Percentiles rank a stretch among this genome's conserved stretches.
These are phyloP conservation scores for Geotrichum klebahnii DNA, from an alignment of 1,139 yeast species.

Conservation along the genomic window DNA sequence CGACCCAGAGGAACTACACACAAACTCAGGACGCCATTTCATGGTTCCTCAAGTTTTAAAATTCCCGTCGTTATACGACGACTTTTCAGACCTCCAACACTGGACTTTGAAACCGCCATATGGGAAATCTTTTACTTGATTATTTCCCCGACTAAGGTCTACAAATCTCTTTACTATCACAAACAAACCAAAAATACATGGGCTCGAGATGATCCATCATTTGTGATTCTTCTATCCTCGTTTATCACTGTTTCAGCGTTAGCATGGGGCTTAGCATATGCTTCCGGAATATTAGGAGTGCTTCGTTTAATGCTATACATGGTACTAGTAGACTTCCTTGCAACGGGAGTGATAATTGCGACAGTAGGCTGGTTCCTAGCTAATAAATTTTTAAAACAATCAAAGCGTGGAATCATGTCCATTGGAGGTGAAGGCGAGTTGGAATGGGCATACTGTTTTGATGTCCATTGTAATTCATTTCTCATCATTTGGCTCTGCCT, in stretches of 20 bases:
- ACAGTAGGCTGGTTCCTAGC: conserved; percentile 70
- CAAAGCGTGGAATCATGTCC: conserved; percentile 30
- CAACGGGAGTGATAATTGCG: conserved; percentile 66
- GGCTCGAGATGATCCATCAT: conserved; percentile 90
- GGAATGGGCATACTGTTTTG: conserved; percentile 94
- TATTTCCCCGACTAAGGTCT: conserved; percentile 73
- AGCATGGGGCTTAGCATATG: conserved; percentile 86
- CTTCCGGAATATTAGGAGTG: conserved; percentile 58
- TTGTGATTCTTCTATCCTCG: conserved; percentile 63
- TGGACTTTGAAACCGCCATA: conserved; percentile 86
- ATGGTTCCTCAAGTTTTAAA: conserved; percentile 13
- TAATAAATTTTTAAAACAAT: conserved; percentile 53
- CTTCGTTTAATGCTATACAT: conserved; percentile 65
- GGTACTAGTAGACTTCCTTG: conserved; percentile 79
- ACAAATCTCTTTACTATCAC: conserved; percentile 75
- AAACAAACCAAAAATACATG: conserved; percentile 65
- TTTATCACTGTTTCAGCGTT: conserved; percentile 69
- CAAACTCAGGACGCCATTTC: conserved; percentile 9
- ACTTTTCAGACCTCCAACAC: conserved; percentile 68
- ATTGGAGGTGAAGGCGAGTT: conserved; percentile 45
- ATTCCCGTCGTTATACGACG: conserved; percentile 37
- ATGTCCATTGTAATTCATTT: conserved; percentile 86
- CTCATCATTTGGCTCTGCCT: conserved; percentile 73
- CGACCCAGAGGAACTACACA: conserved; percentile 17
- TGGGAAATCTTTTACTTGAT: conserved; percentile 83